A percentile compares a stretch with the other conserved stretches of the same genome.
These are phyloP conservation scores for Malus fusca DNA, from an alignment of 306 rosid genomes.

Conservation along the genomic window DNA sequence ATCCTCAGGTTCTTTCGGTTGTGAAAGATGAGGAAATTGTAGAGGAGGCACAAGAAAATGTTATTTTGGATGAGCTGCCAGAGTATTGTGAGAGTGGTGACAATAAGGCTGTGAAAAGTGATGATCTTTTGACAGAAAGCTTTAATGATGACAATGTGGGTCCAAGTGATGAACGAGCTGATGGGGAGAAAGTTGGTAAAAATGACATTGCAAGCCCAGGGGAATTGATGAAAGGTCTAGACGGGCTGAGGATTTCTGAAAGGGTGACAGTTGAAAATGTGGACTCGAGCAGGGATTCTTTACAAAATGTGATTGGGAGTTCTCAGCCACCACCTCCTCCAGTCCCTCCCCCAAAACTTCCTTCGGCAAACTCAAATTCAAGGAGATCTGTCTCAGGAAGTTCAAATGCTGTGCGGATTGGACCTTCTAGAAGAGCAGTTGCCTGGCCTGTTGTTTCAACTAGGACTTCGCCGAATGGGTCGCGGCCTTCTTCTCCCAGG, in stretches of 20 bases:
- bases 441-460: conserved; percentile 68
- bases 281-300: conserved; percentile 27
- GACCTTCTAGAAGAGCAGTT: conserved; percentile 58
- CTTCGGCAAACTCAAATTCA: conserved; percentile 37
- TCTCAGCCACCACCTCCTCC: conserved; percentile 90
- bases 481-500: conserved; percentile 87
- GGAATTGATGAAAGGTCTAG: conserved; percentile 29
- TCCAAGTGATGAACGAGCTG: conserved; percentile 30
- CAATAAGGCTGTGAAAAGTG: conserved; percentile 32
- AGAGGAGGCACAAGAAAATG: conserved; percentile 38
- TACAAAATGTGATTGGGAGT: conserved; percentile 17
- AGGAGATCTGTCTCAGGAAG: conserved; percentile 48
- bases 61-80: conserved; percentile 39
- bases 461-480: conserved; percentile 68
- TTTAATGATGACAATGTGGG: conserved; percentile 39
- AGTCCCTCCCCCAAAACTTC: conserved; percentile 76
- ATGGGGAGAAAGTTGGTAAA: conserved; percentile 30
- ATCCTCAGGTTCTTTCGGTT: conserved; percentile 26
- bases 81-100: conserved; percentile 35
- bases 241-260: conserved; percentile 33
- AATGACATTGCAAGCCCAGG: conserved; percentile 31
- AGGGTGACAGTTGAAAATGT: conserved; percentile 29
- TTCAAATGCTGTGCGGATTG: conserved; percentile 43
- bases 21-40: conserved; percentile 56
- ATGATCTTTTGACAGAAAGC: conserved; percentile 34